phyloP scores from a whole-genome alignment of 768 basidiomycete species.

The Thelephora aurantiotincta region DNA sequence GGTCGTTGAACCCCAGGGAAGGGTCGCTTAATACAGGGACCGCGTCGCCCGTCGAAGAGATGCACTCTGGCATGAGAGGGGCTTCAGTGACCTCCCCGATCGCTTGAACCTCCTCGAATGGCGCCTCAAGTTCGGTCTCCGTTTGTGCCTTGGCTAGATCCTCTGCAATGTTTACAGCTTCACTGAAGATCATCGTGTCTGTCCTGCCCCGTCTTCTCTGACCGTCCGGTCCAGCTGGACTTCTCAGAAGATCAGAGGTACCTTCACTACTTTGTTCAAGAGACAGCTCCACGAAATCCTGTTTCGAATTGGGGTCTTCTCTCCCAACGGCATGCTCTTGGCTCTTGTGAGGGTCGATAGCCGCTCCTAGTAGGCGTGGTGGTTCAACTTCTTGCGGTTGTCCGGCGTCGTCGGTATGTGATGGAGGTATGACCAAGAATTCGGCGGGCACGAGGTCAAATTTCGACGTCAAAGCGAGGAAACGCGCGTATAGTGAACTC shows the following conservation, averaged over 20 bases:
- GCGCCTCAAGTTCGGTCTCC: too few relatives aligned
- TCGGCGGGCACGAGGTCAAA: constrained; percentile 75
- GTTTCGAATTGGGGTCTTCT: not conserved
- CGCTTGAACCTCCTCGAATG: too few relatives aligned
- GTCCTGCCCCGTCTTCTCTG: constrained; percentile 41
- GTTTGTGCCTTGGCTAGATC: constrained; percentile 18
- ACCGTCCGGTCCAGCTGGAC: constrained; percentile 15
- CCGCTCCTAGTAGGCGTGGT: constrained; percentile 25
- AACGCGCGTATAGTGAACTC: constrained; percentile 80
- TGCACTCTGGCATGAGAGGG: too few relatives aligned
- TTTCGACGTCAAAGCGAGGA: constrained; percentile 66
- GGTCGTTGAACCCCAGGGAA: too few relatives aligned
- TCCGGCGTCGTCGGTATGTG: constrained; percentile 13
- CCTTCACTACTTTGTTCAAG: not conserved
- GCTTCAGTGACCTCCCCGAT: too few relatives aligned
- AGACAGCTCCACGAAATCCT: not conserved
- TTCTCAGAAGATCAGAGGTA: not conserved
- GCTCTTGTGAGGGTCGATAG: constrained; percentile 18
- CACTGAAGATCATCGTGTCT: constrained; percentile 63
- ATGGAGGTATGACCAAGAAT: constrained; percentile 67
- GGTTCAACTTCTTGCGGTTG: constrained; percentile 18
- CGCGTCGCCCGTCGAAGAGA: too few relatives aligned
- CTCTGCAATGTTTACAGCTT: constrained; percentile 23
- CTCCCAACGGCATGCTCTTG: not conserved
- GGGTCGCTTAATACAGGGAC: too few relatives aligned